phyloP scores from a whole-genome alignment of 345 rosid genomes.

The Orychophragmus violaceus region DNA sequence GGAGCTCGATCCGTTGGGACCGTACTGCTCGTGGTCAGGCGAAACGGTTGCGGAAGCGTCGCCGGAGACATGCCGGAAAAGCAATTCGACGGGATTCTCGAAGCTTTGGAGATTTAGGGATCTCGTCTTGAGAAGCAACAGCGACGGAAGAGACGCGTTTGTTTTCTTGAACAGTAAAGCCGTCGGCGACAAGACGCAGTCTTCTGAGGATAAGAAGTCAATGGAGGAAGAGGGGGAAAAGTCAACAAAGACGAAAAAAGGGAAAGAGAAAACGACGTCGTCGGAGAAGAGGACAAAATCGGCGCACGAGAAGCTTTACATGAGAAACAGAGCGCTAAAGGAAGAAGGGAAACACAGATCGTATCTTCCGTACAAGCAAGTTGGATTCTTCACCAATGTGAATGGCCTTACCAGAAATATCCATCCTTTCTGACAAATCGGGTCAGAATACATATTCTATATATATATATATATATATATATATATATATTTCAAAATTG shows the following conservation, averaged over 20 bases:
- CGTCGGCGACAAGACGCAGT: neutral
- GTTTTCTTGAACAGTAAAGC: slow-evolving; percentile 35
- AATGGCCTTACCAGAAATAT: slow-evolving; percentile 59
- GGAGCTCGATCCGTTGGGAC: slow-evolving; percentile 16
- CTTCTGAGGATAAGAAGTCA: neutral
- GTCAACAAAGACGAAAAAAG: neutral
- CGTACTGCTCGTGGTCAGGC: slow-evolving; percentile 39
- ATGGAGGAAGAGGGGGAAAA: neutral
- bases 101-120: slow-evolving; percentile 49
- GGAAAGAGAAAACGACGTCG: slow-evolving; percentile 25
- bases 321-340: slow-evolving; percentile 42
- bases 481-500: too few relatives aligned
- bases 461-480: too few relatives aligned
- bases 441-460: too few relatives aligned
- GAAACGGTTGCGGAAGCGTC: slow-evolving; percentile 39
- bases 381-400: slow-evolving; percentile 64
- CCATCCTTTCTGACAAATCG: slow-evolving; percentile 47
- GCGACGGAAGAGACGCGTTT: slow-evolving; percentile 59
- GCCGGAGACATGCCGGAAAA: slow-evolving; percentile 47
- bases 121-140: slow-evolving; percentile 37
- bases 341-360: slow-evolving; percentile 52
- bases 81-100: slow-evolving; percentile 57
- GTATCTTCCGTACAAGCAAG: slow-evolving; percentile 58
- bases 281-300: slow-evolving; percentile 19
- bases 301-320: slow-evolving; percentile 47